Base-by-base conservation (phyloP, 768 basidiomycete genomes). In the Krasilnikovozyma curviuscula region DNA sequence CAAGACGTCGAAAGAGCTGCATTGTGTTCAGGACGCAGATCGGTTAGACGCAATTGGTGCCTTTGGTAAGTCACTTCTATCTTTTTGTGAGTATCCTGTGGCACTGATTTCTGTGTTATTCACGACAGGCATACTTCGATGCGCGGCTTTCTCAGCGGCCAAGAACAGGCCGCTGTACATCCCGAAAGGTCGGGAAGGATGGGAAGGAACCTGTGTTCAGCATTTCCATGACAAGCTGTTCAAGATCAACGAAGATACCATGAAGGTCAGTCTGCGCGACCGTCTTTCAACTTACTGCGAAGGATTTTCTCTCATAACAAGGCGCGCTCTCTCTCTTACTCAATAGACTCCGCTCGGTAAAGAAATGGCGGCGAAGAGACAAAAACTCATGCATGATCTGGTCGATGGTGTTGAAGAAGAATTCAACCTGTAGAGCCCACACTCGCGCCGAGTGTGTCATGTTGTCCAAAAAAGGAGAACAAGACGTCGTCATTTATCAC, bases 151-250 rank as follows among this genome's bases (percentile, higher is more conserved):
- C 58, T 74, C 71, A 49, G 67, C 73, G 4, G 65, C 63, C 6
- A 70, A 67, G 19, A 78, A 78, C 56, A 65, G 66, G 71, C 49
- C 55, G 2, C 46, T 59, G 8, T 50, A 59, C 42, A 40, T 56
- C 6, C 52, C 45, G 40, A 45, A 10, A 47, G 54, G 38, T 44
- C 49, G 8, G 47, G 50, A 30, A 40, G 55, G 38, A 21, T 57
- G 63, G 19, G 57, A 63, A 4, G 56, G 63, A 24, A 76, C 77
- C 0, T 77, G 82, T 5, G 75, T 86, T 24, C 73, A 75, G 49
- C 86, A 91, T 59, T 91, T 89, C 60, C 66, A 84, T 55, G 82
- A 85, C 56, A 91, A 89, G 63, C 70, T 91, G 29, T 62, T 89
- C 24, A 73, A 75, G 48, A 81, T 91, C 49, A 70, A 30, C n/a